Evolutionary conservation across 2,329 filamentous ascomycete species (phyloP).

Genomic region (Hypoxylon sp.): DNA sequence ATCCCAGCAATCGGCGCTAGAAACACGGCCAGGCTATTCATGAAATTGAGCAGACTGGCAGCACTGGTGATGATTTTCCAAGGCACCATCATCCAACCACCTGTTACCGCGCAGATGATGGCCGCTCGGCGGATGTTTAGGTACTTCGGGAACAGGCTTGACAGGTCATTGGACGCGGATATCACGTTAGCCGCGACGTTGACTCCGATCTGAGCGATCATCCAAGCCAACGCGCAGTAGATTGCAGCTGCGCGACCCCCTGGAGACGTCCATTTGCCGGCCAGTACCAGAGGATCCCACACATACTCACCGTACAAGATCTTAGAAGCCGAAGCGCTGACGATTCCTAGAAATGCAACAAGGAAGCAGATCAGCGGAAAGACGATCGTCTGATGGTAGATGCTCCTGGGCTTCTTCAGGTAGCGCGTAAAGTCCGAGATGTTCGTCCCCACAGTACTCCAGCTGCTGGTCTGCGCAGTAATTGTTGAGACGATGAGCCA

Average conservation of each 20-base stretch:
- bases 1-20: conserved; percentile 25
- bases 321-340: conserved; percentile 35
- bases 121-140: conserved; percentile 22
- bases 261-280: conserved; percentile 25
- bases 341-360: conserved; percentile 41
- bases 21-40: conserved; percentile 22
- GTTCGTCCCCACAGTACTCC: conserved; percentile 30
- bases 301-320: conserved; percentile 19
- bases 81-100: conserved; percentile 23
- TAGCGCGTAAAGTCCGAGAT: conserved; percentile 34
- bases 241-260: conserved; percentile 27
- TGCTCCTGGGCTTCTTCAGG: conserved; percentile 24
- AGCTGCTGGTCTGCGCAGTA: conserved; percentile 19
- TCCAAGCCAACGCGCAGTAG: conserved; percentile 23
- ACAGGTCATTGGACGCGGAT: conserved; percentile 22
- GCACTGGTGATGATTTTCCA: conserved; percentile 25
- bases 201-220: conserved; percentile 26
- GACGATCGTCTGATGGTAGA: conserved; percentile 39
- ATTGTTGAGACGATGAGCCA: conserved; percentile 2
- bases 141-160: conserved; percentile 22
- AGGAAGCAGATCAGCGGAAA: conserved; percentile 39
- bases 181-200: conserved; percentile 30
- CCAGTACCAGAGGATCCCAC: conserved; percentile 24
- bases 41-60: conserved; percentile 23
- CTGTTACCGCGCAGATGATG: conserved; percentile 20